A percentile compares a stretch with the other conserved stretches of the same genome.
Evolutionary conservation across 2,329 filamentous ascomycete species (phyloP).

Genomic region (Neonectria magnoliae): DNA sequence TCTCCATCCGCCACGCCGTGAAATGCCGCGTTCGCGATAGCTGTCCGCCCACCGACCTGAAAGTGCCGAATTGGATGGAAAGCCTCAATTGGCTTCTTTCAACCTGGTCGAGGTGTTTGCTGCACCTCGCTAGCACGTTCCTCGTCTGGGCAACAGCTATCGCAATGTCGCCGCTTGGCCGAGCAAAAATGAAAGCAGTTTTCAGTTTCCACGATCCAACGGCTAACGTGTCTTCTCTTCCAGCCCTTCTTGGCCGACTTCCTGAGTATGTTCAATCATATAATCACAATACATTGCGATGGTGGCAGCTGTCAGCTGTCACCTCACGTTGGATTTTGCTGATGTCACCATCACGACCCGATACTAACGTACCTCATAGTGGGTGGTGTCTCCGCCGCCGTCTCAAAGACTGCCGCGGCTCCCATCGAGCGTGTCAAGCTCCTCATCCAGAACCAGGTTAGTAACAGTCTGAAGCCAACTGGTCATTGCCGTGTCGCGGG

Average conservation of each 20-base stretch:
- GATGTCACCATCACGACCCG: constrained; percentile 27
- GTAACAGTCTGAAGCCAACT: constrained; percentile 48
- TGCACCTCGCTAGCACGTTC: background rate
- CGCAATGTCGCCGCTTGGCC: constrained; percentile 15
- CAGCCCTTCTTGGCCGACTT: constrained; percentile 98
- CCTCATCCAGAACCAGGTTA: constrained; percentile 99
- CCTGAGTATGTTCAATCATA: constrained; percentile 80
- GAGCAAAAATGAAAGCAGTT: background rate
- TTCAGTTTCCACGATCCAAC: constrained; percentile 11
- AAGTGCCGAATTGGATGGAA: constrained; percentile 9
- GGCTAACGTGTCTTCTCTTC: constrained; percentile 39
- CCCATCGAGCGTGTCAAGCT: constrained; percentile 99
- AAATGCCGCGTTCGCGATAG: constrained; percentile 46
- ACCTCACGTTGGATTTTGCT: constrained; percentile 15
- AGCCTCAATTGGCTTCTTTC: constrained; percentile 30
- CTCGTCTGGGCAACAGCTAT: constrained; percentile 8
- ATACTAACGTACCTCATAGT: constrained; percentile 63
- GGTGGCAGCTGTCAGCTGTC: constrained; percentile 16
- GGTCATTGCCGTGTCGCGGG: background rate
- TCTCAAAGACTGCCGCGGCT: constrained; percentile 99
- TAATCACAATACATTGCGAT: constrained; percentile 21
- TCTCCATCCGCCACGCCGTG: constrained; percentile 26
- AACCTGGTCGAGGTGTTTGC: background rate
- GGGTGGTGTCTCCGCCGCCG: constrained; percentile 99
- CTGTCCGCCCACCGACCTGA: constrained; percentile 19